Evolutionary conservation across 768 basidiomycete genomes (phyloP).

Genomic region (Cystofilobasidium bisporidii): DNA sequence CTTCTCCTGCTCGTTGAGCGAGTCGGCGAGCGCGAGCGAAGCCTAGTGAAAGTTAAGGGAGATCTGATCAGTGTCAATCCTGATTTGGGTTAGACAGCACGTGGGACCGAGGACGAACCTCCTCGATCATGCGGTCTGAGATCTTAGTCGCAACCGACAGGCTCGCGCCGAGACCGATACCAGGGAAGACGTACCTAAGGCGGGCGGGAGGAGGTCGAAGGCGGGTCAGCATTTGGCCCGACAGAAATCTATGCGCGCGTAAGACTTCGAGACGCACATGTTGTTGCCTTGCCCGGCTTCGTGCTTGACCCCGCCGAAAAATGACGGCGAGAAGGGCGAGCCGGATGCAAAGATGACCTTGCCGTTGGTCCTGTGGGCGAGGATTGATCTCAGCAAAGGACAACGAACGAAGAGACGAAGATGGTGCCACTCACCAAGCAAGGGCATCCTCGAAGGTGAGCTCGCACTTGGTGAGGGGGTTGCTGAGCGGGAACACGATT

Average conservation of each 20-base stretch:
- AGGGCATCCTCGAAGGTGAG: slow-evolving; percentile 36
- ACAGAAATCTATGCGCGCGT: too few species aligned
- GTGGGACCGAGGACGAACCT: slow-evolving; percentile 47
- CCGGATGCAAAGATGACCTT: slow-evolving; percentile 65
- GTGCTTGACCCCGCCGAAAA: slow-evolving; percentile 50
- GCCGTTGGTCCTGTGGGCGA: slow-evolving; percentile 63
- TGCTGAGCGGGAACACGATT: slow-evolving; percentile 87
- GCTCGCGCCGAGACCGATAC: slow-evolving; percentile 67
- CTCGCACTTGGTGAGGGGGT: slow-evolving; percentile 50
- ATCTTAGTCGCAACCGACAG: slow-evolving; percentile 58
- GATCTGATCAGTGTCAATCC: too few species aligned
- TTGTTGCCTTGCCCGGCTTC: slow-evolving; percentile 90
- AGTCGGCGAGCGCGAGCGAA: slow-evolving; percentile 54
- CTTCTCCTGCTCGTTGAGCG: slow-evolving; percentile 62
- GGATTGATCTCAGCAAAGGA: too few species aligned
- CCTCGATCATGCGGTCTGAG: slow-evolving; percentile 82
- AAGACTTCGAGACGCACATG: slow-evolving; percentile 47
- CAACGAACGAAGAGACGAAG: slow-evolving; percentile 37
- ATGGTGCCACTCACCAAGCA: slow-evolving; percentile 32
- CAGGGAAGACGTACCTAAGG: slow-evolving; percentile 42
- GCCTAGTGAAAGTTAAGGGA: too few species aligned
- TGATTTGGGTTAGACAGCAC: neutral
- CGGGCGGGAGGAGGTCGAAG: neutral
- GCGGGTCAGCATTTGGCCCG: neutral
- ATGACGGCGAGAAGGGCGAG: slow-evolving; percentile 61